Evolutionary conservation across 495 filamentous ascomycete genomes (phyloP).

Genomic region (Thozetella sp.): DNA sequence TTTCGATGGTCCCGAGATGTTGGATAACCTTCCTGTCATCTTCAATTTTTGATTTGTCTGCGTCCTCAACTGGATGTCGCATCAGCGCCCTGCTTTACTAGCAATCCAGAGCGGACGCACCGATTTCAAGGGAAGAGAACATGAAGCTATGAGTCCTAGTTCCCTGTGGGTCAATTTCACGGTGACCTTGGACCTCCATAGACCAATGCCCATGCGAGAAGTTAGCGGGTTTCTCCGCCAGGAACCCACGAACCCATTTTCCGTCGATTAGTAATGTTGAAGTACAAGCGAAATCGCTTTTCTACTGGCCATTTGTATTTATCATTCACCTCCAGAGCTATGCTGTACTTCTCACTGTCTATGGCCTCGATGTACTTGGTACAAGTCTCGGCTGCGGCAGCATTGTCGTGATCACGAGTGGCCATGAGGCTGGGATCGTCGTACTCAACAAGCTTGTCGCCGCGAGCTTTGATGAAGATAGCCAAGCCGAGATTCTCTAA

Average conservation of each 20-base stretch:
- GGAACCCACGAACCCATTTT: conserved; percentile 31
- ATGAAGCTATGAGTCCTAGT: no score
- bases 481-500: conserved; percentile 18
- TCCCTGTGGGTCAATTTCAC: no score
- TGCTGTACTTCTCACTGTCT: conserved; percentile 22
- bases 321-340: conserved; percentile 6
- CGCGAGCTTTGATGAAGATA: conserved; percentile 6
- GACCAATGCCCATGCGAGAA: no score
- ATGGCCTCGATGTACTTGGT: conserved; percentile 32
- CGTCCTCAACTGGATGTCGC: no score
- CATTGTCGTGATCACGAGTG: not conserved
- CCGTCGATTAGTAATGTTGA: conserved; percentile 4
- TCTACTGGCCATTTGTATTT: not conserved
- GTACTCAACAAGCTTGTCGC: conserved; percentile 17
- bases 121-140: no score
- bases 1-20: no score
- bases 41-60: no score
- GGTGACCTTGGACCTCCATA: no score
- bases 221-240: conserved; percentile 29
- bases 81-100: no score
- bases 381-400: not conserved
- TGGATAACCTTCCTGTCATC: no score
- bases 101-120: no score
- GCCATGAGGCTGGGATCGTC: conserved; percentile 17
- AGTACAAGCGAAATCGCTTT: not conserved